Evolutionary conservation across 2,329 filamentous ascomycete genomes (phyloP), one percentile per base, ranked within the genome.

Genomic region (Neospermospora avenae): DNA sequence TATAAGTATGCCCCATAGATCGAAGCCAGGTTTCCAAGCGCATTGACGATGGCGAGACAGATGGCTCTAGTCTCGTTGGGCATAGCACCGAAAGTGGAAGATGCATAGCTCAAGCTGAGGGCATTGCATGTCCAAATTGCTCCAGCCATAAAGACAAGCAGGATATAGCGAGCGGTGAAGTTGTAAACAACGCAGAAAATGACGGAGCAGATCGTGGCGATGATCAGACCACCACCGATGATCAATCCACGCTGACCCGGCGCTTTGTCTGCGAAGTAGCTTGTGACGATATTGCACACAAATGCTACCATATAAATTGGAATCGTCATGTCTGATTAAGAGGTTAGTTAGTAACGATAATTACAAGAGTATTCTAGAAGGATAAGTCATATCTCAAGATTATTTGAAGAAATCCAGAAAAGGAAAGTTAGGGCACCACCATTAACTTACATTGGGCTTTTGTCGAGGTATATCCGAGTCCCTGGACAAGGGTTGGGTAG

Each of bases 401-500:
- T n/a, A n/a, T n/a, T n/a, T n/a, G n/a, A n/a, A n/a, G 28, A 31
- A 31, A 31, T 31, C 6, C 5, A 6, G 11, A 5, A 31, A 10
- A 5, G 28, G 11, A 31, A 31, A 31, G 11, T 31, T 31, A 10
- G 28, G 5, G 28, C 28, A 6, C 11, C 5, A 5, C 6, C 11
- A 77, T 81, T 1, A 83, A 85, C 44, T 85, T 76, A 60, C 83
- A 79, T 1, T 87, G 74, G 0, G 84, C 85, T 10, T 76, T 74
- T 42, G 83, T 79, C 25, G 73, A 79, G 4, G 77, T 75, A 69
- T 85, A 88, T 0, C 84, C 82, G 0, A 88, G 76, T 0, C 83
- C 84, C 46, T 83, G 77, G 0, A 87, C 81, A 44, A 88, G 84
- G 0, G 80, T 84, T 0, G 86, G 85, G 72, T 88, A 87, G 73